phyloP scores from a whole-genome alignment of 768 basidiomycete genomes.

The Paxillus rubicundulus region DNA sequence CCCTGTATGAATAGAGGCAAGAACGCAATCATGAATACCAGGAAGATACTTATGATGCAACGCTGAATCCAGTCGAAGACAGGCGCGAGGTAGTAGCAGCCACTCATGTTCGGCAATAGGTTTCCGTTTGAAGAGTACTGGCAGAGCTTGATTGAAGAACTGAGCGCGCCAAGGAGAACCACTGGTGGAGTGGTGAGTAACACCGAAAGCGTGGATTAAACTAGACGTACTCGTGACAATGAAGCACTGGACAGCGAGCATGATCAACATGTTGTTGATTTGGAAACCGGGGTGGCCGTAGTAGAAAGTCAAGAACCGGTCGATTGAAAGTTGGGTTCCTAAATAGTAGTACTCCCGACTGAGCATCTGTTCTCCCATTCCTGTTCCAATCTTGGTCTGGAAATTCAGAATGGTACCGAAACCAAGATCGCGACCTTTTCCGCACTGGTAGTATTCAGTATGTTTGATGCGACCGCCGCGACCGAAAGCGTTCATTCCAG shows the following conservation, averaged over 20 bases:
- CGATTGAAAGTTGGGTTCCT: conserved; percentile 96
- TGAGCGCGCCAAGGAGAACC: conserved; percentile 93
- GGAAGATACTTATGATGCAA: conserved; percentile 96
- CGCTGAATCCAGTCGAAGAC: conserved; percentile 95
- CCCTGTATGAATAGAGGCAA: conserved; percentile 94
- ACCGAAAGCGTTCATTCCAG: conserved; percentile 97
- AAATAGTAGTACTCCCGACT: conserved; percentile 99
- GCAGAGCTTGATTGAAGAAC: conserved; percentile 78
- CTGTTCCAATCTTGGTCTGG: conserved; percentile 99
- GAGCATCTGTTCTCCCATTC: conserved; percentile 99
- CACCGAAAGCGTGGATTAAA: neutral
- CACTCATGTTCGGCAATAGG: conserved; percentile 72
- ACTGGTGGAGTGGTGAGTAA: conserved; percentile 46
- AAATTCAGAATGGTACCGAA: conserved; percentile 99
- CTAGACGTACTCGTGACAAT: conserved; percentile 75
- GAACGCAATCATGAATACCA: conserved; percentile 98
- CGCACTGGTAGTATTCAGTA: conserved; percentile 98
- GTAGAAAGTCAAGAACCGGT: conserved; percentile 99
- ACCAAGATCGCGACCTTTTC: conserved; percentile 97
- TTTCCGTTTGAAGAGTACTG: conserved; percentile 69
- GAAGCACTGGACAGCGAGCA: conserved; percentile 94
- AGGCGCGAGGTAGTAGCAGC: conserved; percentile 93
- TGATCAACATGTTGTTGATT: conserved; percentile 99
- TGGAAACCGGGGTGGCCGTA: conserved; percentile 99
- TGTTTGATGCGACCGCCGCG: conserved; percentile 98